Conservation (phyloP, 768 basidiomycete species). For the Gautieria morchelliformis region DNA sequence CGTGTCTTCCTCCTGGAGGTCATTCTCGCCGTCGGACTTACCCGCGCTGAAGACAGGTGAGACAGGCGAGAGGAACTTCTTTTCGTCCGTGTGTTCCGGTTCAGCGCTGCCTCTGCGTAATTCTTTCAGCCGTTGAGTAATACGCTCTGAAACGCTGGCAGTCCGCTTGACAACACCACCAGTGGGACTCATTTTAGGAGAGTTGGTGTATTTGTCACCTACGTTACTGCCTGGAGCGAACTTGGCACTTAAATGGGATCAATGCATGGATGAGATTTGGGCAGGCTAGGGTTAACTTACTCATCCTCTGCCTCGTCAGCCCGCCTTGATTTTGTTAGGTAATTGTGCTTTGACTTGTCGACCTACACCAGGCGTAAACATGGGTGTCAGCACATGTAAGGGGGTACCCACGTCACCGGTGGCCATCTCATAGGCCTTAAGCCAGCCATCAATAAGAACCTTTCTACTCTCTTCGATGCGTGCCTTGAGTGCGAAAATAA, state of each 20-base stretch:
- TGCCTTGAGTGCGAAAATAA: conserved; percentile 32
- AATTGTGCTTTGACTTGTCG: conserved; percentile 63
- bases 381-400: not conserved
- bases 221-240: conserved; percentile 65
- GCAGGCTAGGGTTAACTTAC: conserved; percentile 36
- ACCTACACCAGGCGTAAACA: conserved; percentile 22
- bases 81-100: conserved; percentile 15
- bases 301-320: conserved; percentile 94
- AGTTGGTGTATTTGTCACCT: conserved; percentile 73
- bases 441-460: conserved; percentile 54
- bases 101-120: conserved; percentile 38
- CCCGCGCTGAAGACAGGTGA: conserved; percentile 7
- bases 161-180: conserved; percentile 46
- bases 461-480: conserved; percentile 50
- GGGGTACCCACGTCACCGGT: conserved; percentile 44
- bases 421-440: conserved; percentile 61
- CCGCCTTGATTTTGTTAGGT: conserved; percentile 65
- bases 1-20: conserved; percentile 24
- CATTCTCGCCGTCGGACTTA: conserved; percentile 43
- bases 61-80: conserved; percentile 18
- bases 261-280: conserved; percentile 9
- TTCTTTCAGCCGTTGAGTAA: conserved; percentile 72
- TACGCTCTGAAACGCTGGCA: conserved; percentile 79
- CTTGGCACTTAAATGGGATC: conserved; percentile 49
- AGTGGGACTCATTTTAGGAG: conserved; percentile 54